These are phyloP conservation scores for Trametes punicea DNA, from an alignment of 768 basidiomycete species.

Conservation along the genomic window DNA sequence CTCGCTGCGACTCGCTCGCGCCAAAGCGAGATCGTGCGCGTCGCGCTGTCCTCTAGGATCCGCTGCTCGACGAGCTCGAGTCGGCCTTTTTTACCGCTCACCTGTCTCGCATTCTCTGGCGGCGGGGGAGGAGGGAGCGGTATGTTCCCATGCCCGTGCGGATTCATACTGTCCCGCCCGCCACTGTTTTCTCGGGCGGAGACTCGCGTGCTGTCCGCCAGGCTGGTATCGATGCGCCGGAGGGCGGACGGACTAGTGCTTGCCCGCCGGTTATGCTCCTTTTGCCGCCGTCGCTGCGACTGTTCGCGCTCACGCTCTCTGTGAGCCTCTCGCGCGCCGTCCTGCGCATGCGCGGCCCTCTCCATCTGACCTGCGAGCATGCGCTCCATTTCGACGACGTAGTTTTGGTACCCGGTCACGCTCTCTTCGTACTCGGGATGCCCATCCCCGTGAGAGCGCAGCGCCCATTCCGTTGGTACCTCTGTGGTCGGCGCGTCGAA, in stretches of 20 bases:
- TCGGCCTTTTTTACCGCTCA: slow-evolving; percentile 25
- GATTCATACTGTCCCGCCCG: neutral
- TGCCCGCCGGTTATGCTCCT: neutral
- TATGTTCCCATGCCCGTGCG: neutral
- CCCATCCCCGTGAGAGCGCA: slow-evolving; percentile 6
- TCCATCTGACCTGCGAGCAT: slow-evolving; percentile 26
- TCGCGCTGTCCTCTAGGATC: slow-evolving; percentile 33
- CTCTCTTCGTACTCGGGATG: slow-evolving; percentile 27
- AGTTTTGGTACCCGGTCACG: slow-evolving; percentile 30
- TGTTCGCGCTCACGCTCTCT: neutral
- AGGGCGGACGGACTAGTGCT: slow-evolving; percentile 11
- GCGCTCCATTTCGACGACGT: slow-evolving; percentile 31
- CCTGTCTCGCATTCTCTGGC: slow-evolving; percentile 24
- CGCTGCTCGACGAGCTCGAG: slow-evolving; percentile 32
- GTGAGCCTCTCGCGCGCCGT: slow-evolving; percentile 8
- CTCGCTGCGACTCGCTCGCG: slow-evolving; percentile 34
- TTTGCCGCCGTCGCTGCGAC: neutral
- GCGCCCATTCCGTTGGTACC: slow-evolving; percentile 28
- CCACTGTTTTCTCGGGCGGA: slow-evolving; percentile 4
- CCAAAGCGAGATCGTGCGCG: slow-evolving; percentile 36
- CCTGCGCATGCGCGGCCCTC: slow-evolving; percentile 16
- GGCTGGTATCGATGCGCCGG: slow-evolving; percentile 4
- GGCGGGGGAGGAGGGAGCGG: neutral
- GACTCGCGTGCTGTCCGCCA: slow-evolving; percentile 9
- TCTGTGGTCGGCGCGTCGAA: slow-evolving; percentile 30